A percentile compares a stretch with the other conserved stretches of the same genome.
phyloP scores from a whole-genome alignment of 495 filamentous ascomycete genomes.

The Cercophora newfieldiana region DNA sequence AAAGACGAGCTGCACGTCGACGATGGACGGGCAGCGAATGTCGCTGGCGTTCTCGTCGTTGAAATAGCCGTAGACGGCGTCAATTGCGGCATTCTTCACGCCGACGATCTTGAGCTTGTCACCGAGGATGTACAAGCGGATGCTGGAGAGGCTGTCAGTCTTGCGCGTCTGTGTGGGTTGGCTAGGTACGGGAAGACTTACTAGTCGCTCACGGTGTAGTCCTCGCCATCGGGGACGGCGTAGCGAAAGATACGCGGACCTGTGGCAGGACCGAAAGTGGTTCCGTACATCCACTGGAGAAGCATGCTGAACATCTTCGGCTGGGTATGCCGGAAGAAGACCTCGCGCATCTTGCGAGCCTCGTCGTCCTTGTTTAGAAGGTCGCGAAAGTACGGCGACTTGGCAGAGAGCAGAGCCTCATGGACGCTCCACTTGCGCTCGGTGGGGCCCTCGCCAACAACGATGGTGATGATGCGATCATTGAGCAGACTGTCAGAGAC shows the following conservation, averaged over 20 bases:
- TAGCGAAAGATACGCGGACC: constrained; percentile 21
- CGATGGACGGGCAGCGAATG: constrained; percentile 13
- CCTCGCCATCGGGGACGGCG: constrained; percentile 18
- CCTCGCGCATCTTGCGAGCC: not conserved
- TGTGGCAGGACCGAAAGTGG: constrained; percentile 18
- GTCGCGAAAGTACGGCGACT: constrained; percentile 27
- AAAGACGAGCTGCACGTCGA: constrained; percentile 30
- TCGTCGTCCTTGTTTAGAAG: constrained; percentile 15
- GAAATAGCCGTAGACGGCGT: constrained; percentile 22
- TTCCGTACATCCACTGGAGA: constrained; percentile 34
- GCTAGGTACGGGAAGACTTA: constrained; percentile 14
- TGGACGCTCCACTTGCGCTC: constrained; percentile 26
- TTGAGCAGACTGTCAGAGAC: not conserved
- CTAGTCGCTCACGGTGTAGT: constrained; percentile 29
- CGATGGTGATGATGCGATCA: constrained; percentile 21
- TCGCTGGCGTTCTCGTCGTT: constrained; percentile 8
- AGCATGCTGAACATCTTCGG: constrained; percentile 29
- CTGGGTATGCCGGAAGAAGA: constrained; percentile 21
- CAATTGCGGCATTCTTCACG: constrained; percentile 20
- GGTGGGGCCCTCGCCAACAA: constrained; percentile 20
- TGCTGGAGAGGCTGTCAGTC: constrained; percentile 19
- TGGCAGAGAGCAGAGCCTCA: constrained; percentile 26
- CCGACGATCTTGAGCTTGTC: constrained; percentile 24
- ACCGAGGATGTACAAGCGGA: constrained; percentile 33
- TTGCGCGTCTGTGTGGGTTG: not conserved